Conservation (phyloP, 306 rosid genomes). For the Dalbergia cultrata region DNA sequence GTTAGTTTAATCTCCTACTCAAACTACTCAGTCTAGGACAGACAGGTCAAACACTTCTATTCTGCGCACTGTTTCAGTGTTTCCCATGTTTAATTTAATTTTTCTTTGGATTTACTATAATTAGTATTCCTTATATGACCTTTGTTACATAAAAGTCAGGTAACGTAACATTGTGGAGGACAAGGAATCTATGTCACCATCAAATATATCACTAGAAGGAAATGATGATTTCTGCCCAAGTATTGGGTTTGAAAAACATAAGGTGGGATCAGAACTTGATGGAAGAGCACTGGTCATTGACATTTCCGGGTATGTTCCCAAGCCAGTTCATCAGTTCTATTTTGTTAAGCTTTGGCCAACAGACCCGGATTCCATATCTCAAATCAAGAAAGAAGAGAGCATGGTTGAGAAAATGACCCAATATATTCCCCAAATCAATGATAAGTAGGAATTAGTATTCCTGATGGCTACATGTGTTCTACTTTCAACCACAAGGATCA, state of each 20-base stretch:
- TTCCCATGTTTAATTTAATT: neutral
- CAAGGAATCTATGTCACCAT: constrained; percentile 8
- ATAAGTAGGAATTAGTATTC: neutral
- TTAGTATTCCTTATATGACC: neutral
- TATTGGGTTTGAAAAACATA: neutral
- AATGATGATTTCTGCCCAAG: neutral
- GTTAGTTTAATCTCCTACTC: too few species aligned
- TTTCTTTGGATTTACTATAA: neutral
- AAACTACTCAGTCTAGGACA: too few species aligned
- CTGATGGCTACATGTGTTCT: too few species aligned
- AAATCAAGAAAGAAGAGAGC: constrained; percentile 21
- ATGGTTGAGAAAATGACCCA: constrained; percentile 27
- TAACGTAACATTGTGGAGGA: constrained; percentile 1
- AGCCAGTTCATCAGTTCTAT: constrained; percentile 37
- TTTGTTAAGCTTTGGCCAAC: constrained; percentile 44
- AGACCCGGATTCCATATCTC: constrained; percentile 35
- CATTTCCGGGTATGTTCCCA: constrained; percentile 19
- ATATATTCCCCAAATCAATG: neutral
- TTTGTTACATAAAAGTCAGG: neutral
- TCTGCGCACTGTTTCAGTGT: too few species aligned
- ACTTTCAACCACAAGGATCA: too few species aligned
- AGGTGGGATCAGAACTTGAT: constrained; percentile 20
- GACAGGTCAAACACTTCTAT: too few species aligned
- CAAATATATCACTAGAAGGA: constrained; percentile 7
- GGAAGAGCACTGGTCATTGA: neutral